Evolutionary conservation across 768 basidiomycete genomes (phyloP), one percentile per base, ranked within the genome.

Genomic region (Hysterangium stoloniferum): DNA sequence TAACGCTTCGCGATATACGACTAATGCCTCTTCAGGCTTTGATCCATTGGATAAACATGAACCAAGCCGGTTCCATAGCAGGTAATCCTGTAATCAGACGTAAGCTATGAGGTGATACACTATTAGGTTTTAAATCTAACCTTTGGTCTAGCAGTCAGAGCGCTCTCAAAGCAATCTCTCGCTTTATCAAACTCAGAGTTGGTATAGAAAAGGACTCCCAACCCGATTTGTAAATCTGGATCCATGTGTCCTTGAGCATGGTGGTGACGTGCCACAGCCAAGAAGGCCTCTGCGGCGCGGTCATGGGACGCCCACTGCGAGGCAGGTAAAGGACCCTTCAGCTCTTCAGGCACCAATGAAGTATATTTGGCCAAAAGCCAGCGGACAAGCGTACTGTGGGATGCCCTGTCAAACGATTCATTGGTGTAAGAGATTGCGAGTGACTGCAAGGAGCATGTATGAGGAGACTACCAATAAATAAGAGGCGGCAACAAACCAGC

Each of bases 351-450:
- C 22, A 19, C 63, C 54, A 74, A 71, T 19, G 68, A 70, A 7
- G 79, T 85, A 65, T 77, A 84, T 41, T 76, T 77, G 32, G 83
- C 77, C 48, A 70, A 68, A 44, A 97, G 71, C 88, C 91, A 97
- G 28, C 84, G 84, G 43, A 94, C 76, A 13, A 99, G 76, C 72
- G 84, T 88, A 0, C 81, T 70, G 61, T 95, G 80, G 2, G 94
- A 86, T 6, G 83, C 93, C 9, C 86, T 75, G 59, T 98, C 94
- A 58, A 83, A 86, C 0, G 80, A 79, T 67, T 98, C 95, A 60
- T 98, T 99, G 28, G 94, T 95, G 65, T 89, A 98, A 7, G 91
- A 92, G 56, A 97, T 92, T 1, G 95, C 93, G 29, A 97, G 77
- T 5, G 92, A 92, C 94, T 97, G 59, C 45, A 29, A 24, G 44